phyloP scores from a whole-genome alignment of 345 rosid species.

The Brassica juncea region DNA sequence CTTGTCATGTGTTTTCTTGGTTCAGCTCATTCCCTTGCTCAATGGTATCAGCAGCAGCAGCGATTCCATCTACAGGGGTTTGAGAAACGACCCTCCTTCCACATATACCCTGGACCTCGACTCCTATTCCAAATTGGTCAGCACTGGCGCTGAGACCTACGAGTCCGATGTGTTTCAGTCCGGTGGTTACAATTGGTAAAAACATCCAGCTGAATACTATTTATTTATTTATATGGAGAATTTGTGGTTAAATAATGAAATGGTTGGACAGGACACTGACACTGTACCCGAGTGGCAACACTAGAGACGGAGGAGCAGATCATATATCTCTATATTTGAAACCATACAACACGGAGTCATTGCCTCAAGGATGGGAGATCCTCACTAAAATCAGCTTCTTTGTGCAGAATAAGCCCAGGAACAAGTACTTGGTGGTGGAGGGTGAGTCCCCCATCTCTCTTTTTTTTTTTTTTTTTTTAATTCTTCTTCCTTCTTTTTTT shows the following conservation, averaged over 20 bases:
- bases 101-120: not conserved
- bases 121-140: not conserved
- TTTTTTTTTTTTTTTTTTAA: no score
- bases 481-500: no score
- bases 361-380: not conserved
- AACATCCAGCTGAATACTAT: not conserved
- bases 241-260: not conserved
- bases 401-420: not conserved
- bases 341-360: not conserved
- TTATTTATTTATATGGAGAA: not conserved
- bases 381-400: not conserved
- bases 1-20: not conserved
- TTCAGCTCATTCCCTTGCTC: not conserved
- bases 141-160: not conserved
- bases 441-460: not conserved
- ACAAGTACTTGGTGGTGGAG: slow-evolving; percentile 9
- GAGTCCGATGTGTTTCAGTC: not conserved
- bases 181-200: not conserved
- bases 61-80: not conserved
- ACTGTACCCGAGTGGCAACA: slow-evolving; percentile 7
- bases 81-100: not conserved
- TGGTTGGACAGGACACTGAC: not conserved
- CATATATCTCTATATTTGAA: not conserved
- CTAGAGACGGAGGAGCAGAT: not conserved
- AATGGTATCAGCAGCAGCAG: not conserved